Evolutionary conservation across 164 flowering plant genomes (phyloP), one percentile per base, ranked within the genome.

Genomic region (Aristolochia californica): DNA sequence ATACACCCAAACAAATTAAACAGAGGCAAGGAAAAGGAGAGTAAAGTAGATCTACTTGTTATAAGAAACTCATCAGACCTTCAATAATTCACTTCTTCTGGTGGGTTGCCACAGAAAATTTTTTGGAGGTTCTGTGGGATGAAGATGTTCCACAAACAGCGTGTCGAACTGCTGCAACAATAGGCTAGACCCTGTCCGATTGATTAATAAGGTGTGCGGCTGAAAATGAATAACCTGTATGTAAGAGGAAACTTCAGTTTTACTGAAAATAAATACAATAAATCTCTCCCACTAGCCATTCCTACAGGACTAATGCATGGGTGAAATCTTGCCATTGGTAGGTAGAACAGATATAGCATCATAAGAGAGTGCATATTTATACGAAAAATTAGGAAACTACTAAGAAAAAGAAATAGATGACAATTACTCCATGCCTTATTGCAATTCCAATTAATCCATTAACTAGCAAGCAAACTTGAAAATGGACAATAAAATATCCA

Each of bases 191-290:
- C 99, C 99, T 55, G 73, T 62, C 64, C 97, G 74, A 67, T 90
- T 94, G 38, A 84, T 70, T 60, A 80, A 84, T 67, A 86, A 66
- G 43, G 82, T 76, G 43, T 83, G 95, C 48, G 97, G 97, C 74
- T 83, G 96, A 66, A 90, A 83, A 72, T 80, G 95, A 70, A 94
- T 74, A 59, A 86, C 99, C 99, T 94, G 91, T 57, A 80, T 9
- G 55, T 25, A 64, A 54, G 15, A 44, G 57, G 17, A 24, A 43
- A 48, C 10, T 26, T 56, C 43, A 49, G 38, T 30, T n/a, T n/a
- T n/a, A n/a, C n/a, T n/a, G 24, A 53, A 14, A 20, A 5, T 1
- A 34, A 34, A 34, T 34, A 34, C 7, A 28, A 28, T 12, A 34
- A 34, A 34, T 8, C 40, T 34, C 40, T 8, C 40, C 40, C 40